Evolutionary conservation across 768 basidiomycete species (phyloP).

Genomic region (Amanita molliuscula): DNA sequence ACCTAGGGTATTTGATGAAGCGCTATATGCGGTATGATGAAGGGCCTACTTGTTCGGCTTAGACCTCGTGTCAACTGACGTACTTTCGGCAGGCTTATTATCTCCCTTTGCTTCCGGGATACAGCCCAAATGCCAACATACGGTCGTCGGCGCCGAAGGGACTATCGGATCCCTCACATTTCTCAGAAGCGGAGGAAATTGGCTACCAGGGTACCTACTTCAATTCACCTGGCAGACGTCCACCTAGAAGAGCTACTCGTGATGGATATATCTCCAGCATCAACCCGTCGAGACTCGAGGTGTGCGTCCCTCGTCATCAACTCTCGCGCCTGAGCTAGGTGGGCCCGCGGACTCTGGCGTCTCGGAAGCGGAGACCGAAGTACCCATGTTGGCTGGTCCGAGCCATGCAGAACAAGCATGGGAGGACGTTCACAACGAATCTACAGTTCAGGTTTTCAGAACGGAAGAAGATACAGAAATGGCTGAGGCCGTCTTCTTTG

Average conservation of each 20-base stretch:
- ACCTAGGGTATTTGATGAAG: conserved; percentile 86
- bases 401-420: neutral
- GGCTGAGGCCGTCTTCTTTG: conserved; percentile 72
- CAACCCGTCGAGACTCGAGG: conserved; percentile 26
- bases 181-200: conserved; percentile 84
- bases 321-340: neutral
- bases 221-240: conserved; percentile 22
- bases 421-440: neutral
- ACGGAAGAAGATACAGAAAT: conserved; percentile 33
- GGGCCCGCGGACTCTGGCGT: neutral
- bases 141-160: conserved; percentile 67
- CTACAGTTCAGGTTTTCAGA: conserved; percentile 9
- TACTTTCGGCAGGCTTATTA: conserved; percentile 64
- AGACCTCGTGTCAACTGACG: conserved; percentile 6
- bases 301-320: conserved; percentile 1
- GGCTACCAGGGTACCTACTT: conserved; percentile 89
- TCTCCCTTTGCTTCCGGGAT: conserved; percentile 84
- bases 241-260: conserved; percentile 14
- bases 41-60: conserved; percentile 1
- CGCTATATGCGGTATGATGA: conserved; percentile 72
- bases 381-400: neutral
- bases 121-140: conserved; percentile 73
- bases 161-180: conserved; percentile 46
- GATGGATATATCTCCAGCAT: conserved; percentile 62
- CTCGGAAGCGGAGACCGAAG: conserved; percentile 3